These are phyloP conservation scores for Hibiscus syriacus DNA, from an alignment of 345 rosid genomes.

Conservation along the genomic window DNA sequence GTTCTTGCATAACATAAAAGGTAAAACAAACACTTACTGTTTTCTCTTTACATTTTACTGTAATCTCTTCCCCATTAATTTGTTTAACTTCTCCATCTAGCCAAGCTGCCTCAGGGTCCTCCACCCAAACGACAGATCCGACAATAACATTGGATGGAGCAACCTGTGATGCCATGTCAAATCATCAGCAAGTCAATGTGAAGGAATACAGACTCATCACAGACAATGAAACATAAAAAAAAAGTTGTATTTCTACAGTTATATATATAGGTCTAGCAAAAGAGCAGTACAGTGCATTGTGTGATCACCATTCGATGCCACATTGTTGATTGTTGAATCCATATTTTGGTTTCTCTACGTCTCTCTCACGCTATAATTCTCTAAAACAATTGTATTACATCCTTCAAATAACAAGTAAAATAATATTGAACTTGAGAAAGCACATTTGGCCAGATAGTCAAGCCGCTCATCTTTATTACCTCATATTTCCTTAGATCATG, in stretches of 20 bases:
- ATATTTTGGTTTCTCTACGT: background rate
- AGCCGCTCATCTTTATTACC: no score
- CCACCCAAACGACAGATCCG: constrained; percentile 87
- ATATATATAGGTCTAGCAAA: background rate
- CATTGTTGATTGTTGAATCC: background rate
- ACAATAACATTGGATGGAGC: constrained; percentile 39
- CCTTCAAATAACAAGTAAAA: background rate
- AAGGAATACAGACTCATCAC: background rate
- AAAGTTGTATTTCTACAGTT: background rate
- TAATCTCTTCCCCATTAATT: constrained; percentile 46
- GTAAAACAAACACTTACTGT: constrained; percentile 34
- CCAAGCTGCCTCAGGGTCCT: constrained; percentile 81
- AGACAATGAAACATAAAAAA: constrained; percentile 4
- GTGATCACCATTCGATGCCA: background rate
- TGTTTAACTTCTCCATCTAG: constrained; percentile 75
- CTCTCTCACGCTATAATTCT: background rate
- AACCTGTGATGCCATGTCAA: constrained; percentile 37
- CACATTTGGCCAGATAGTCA: no score
- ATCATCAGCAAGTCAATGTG: constrained; percentile 11
- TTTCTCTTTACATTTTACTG: constrained; percentile 56
- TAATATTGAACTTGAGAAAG: background rate
- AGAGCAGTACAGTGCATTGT: background rate
- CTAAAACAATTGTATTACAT: background rate
- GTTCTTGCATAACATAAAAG: background rate
- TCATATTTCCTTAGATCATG: no score